Percentiles rank a stretch among this genome's conserved stretches.
Conservation (phyloP, 1,284 basidiomycete genomes). For the Wolfiporia cocos region DNA sequence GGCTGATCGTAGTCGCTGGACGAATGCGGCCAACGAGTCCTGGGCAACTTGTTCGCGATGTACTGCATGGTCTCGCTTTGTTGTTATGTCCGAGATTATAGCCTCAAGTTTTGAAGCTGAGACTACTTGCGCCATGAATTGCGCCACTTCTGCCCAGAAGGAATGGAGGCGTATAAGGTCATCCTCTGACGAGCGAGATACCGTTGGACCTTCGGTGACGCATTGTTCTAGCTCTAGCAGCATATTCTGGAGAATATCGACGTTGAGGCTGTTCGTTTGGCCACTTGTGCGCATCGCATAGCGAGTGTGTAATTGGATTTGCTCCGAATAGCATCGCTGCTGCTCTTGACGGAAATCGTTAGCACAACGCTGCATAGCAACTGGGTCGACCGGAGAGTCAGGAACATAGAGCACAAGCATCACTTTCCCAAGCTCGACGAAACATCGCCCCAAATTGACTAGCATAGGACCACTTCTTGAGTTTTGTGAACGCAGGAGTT, state of each 20-base stretch:
- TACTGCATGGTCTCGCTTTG: slow-evolving; percentile 30
- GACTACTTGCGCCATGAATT: slow-evolving; percentile 60
- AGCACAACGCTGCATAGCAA: slow-evolving; percentile 57
- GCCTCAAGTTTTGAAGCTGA: slow-evolving; percentile 40
- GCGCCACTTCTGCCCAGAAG: slow-evolving; percentile 79
- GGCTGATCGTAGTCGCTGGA: slow-evolving; percentile 47
- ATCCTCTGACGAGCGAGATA: no score
- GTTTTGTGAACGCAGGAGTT: slow-evolving; percentile 1
- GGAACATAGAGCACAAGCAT: slow-evolving; percentile 80
- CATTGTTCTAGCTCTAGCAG: no score
- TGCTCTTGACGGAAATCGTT: slow-evolving; percentile 46
- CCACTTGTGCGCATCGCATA: slow-evolving; percentile 62
- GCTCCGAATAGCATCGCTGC: slow-evolving; percentile 38
- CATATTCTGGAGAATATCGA: no score
- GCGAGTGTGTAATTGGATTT: slow-evolving; percentile 51
- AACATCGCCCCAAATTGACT: slow-evolving; percentile 45
- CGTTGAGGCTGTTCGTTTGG: slow-evolving; percentile 48
- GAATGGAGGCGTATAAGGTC: slow-evolving; percentile 60
- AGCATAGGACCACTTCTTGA: not conserved
- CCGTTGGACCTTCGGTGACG: no score
- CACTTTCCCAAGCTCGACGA: slow-evolving; percentile 58
- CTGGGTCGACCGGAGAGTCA: slow-evolving; percentile 84
- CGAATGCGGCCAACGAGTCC: slow-evolving; percentile 59
- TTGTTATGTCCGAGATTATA: slow-evolving; percentile 29
- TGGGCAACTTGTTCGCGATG: slow-evolving; percentile 59